A percentile compares a stretch with the other conserved stretches of the same genome.
Evolutionary conservation across 2,329 filamentous ascomycete species (phyloP).

Genomic region (Neoascochyta sp.): DNA sequence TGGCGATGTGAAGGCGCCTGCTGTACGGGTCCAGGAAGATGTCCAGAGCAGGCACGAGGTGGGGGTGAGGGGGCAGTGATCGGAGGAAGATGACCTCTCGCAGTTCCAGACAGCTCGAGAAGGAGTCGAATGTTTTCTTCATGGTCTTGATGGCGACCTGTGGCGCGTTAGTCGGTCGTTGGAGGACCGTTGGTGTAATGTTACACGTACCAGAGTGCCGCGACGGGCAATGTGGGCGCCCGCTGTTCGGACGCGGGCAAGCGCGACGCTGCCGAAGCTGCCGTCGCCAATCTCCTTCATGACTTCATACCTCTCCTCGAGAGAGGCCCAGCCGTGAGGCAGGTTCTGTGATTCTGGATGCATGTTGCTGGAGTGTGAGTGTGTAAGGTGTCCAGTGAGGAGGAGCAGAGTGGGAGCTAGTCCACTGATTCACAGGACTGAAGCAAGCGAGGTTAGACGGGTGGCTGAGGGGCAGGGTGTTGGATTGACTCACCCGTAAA

Average conservation of each 20-base stretch:
- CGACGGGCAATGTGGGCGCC: conserved; percentile 83
- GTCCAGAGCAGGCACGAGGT: conserved; percentile 94
- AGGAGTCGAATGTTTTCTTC: conserved; percentile 98
- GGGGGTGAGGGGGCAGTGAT: conserved; percentile 79
- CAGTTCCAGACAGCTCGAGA: conserved; percentile 83
- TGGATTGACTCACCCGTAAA: conserved; percentile 16
- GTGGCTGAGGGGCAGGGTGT: background rate
- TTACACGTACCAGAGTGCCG: conserved; percentile 77
- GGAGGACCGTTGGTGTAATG: conserved; percentile 6
- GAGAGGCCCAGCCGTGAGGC: conserved; percentile 63
- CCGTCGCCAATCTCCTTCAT: conserved; percentile 98
- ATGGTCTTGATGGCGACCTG: conserved; percentile 99
- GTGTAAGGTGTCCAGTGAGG: conserved; percentile 14
- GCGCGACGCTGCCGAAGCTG: conserved; percentile 92
- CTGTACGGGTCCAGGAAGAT: conserved; percentile 96
- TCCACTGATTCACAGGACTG: conserved; percentile 13
- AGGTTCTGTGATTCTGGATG: conserved; percentile 68
- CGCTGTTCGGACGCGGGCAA: conserved; percentile 86
- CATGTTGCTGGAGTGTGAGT: conserved; percentile 60
- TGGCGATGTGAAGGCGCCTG: conserved; percentile 94
- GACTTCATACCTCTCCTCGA: conserved; percentile 95
- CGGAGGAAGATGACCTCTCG: conserved; percentile 95
- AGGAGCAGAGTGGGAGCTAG: conserved; percentile 5
- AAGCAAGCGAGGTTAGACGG: conserved; percentile 14
- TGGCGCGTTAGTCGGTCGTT: conserved; percentile 18